Percentiles rank a stretch among this genome's conserved stretches.
phyloP scores from a whole-genome alignment of 225 moss, liverwort and hornwort genomes.

The Pseudisothecium myosuroides region DNA sequence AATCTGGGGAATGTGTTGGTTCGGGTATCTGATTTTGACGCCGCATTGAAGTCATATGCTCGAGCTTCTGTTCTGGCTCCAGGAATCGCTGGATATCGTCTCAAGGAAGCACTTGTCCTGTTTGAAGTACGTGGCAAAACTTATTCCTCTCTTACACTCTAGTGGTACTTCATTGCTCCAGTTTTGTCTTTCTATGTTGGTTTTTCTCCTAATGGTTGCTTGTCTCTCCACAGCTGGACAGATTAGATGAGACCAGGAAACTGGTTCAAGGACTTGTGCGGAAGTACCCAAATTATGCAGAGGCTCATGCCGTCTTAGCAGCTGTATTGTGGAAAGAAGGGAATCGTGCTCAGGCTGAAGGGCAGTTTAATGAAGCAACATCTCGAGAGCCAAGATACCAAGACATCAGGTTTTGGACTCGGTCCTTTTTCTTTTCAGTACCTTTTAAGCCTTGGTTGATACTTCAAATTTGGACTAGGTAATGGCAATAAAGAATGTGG shows the following conservation, averaged over 20 bases:
- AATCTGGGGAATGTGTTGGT: constrained; percentile 91
- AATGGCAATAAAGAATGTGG: neutral
- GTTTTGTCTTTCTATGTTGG: neutral
- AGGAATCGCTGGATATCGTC: constrained; percentile 93
- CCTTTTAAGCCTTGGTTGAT: neutral
- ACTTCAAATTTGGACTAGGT: neutral
- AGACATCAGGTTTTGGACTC: constrained; percentile 50
- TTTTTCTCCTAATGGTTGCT: neutral
- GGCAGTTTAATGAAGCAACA: constrained; percentile 74
- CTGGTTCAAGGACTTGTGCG: constrained; percentile 84
- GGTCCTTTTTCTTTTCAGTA: neutral
- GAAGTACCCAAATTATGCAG: constrained; percentile 90
- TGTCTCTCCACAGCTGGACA: constrained; percentile 50
- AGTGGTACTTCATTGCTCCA: neutral
- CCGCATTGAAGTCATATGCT: constrained; percentile 66
- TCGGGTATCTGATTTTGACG: constrained; percentile 62
- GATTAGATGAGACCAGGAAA: constrained; percentile 68
- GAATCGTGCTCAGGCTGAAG: constrained; percentile 68
- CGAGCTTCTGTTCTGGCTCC: constrained; percentile 81
- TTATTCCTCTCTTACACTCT: neutral
- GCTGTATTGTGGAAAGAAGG: constrained; percentile 88
- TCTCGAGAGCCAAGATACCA: constrained; percentile 61
- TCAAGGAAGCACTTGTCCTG: constrained; percentile 77
- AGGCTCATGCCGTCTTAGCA: constrained; percentile 88
- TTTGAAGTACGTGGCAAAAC: constrained; percentile 51